Evolutionary conservation across 306 rosid species (phyloP).

Genomic region (Vachellia collinsii): DNA sequence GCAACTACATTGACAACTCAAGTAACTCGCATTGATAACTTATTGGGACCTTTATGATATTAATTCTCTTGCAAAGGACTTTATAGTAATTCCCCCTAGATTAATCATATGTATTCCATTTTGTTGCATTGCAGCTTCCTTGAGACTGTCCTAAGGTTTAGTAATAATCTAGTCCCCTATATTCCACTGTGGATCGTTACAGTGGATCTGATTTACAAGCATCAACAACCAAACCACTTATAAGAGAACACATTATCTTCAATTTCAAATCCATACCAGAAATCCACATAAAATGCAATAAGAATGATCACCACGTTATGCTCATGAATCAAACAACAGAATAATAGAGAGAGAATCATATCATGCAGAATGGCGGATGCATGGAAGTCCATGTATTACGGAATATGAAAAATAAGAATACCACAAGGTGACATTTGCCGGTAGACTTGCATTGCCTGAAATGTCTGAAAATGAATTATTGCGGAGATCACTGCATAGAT

Average conservation of each 20-base stretch:
- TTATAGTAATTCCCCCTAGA: too few species aligned
- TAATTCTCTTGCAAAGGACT: too few species aligned
- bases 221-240: background rate
- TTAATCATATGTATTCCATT: background rate
- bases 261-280: background rate
- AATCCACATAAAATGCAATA: background rate
- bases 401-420: slow-evolving; percentile 41
- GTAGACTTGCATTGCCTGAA: slow-evolving; percentile 52
- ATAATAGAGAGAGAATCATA: slow-evolving; percentile 17
- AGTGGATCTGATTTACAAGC: background rate
- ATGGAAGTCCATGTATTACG: slow-evolving; percentile 15
- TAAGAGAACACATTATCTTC: background rate
- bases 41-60: too few species aligned
- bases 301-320: slow-evolving; percentile 5
- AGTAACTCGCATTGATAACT: too few species aligned
- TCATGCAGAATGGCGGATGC: slow-evolving; percentile 5
- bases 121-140: background rate
- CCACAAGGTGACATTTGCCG: slow-evolving; percentile 74
- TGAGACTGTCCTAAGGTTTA: slow-evolving; percentile 1
- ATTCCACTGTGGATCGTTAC: slow-evolving; percentile 2
- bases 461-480: slow-evolving; percentile 61
- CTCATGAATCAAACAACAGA: slow-evolving; percentile 24
- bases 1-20: too few species aligned
- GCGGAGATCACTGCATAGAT: slow-evolving; percentile 65
- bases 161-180: background rate